Percentiles rank a stretch among this genome's conserved stretches.
Conservation (phyloP, 139 green algal species). For the Chlorella sp. region DNA sequence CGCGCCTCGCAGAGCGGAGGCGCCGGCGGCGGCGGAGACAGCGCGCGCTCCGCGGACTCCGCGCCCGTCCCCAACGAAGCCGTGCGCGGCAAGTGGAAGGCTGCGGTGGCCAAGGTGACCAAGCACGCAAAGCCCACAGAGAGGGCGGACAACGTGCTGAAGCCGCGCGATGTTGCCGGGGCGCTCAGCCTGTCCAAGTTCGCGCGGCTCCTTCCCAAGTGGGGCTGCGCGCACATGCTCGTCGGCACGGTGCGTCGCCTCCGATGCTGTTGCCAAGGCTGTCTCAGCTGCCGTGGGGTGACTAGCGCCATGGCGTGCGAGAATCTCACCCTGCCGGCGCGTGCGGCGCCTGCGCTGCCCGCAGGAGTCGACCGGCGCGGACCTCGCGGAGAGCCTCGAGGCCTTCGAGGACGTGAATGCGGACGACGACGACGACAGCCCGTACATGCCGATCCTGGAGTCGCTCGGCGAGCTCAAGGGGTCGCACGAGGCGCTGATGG, state of each 20-base stretch:
- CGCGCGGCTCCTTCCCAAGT: not conserved
- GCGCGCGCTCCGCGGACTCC: too few species aligned
- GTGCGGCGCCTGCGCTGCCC: too few species aligned
- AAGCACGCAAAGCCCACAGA: not conserved
- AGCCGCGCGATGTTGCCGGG: not conserved
- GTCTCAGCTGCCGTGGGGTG: too few species aligned
- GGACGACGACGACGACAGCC: not conserved
- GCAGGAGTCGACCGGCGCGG: too few species aligned
- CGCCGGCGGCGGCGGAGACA: not conserved
- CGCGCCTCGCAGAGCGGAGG: too few species aligned
- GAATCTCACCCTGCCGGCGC: too few species aligned
- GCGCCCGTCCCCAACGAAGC: too few species aligned
- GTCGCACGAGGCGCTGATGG: not conserved
- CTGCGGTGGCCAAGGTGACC: not conserved
- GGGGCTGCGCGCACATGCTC: not conserved
- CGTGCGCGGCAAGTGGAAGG: not conserved
- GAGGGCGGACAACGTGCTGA: not conserved
- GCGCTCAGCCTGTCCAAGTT: not conserved
- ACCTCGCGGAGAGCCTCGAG: too few species aligned
- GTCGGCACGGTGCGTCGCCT: too few species aligned
- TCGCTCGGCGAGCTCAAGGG: not conserved
- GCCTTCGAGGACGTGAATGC: too few species aligned
- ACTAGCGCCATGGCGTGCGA: too few species aligned
- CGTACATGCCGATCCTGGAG: not conserved
- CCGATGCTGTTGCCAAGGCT: too few species aligned